These are phyloP conservation scores for Verticillium klebahnii DNA, from an alignment of 2,329 filamentous ascomycete species.

Conservation along the genomic window DNA sequence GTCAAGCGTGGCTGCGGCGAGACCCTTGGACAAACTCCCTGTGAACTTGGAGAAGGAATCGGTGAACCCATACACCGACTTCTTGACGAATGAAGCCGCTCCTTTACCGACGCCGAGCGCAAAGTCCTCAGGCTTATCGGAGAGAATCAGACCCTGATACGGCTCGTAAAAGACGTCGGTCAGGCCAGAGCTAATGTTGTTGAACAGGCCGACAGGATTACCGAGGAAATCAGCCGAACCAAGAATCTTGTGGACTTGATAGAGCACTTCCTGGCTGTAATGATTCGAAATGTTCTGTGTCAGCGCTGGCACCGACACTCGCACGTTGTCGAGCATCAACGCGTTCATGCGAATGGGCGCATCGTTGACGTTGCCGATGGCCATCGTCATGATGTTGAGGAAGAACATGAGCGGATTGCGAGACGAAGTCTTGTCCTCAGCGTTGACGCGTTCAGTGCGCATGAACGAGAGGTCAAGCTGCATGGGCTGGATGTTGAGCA, in stretches of 20 bases:
- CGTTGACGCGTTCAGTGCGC: slow-evolving; percentile 92
- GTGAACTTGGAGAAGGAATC: slow-evolving; percentile 98
- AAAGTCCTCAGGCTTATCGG: slow-evolving; percentile 90
- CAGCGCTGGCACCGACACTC: slow-evolving; percentile 80
- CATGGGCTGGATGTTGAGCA: slow-evolving; percentile 96
- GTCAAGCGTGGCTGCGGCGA: slow-evolving; percentile 91
- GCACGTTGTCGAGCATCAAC: slow-evolving; percentile 89
- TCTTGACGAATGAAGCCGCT: slow-evolving; percentile 95
- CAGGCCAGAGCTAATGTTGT: slow-evolving; percentile 94
- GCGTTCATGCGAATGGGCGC: slow-evolving; percentile 92
- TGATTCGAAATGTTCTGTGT: slow-evolving; percentile 85
- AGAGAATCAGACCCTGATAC: slow-evolving; percentile 95
- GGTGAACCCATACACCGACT: slow-evolving; percentile 94
- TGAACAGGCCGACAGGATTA: slow-evolving; percentile 96
- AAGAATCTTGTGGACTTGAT: slow-evolving; percentile 95
- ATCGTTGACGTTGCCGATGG: slow-evolving; percentile 97
- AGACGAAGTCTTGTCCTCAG: slow-evolving; percentile 86
- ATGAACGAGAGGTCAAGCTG: slow-evolving; percentile 97
- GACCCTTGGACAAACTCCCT: slow-evolving; percentile 91
- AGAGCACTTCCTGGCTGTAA: slow-evolving; percentile 93
- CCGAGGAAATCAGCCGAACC: slow-evolving; percentile 96
- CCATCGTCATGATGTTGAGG: slow-evolving; percentile 98
- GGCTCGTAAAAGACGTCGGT: slow-evolving; percentile 99
- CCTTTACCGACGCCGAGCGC: slow-evolving; percentile 95
- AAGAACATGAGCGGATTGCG: slow-evolving; percentile 98